Evolutionary conservation across 192 early-diverging fungal species (phyloP).

Genomic region (Entophlyctis luteolus): DNA sequence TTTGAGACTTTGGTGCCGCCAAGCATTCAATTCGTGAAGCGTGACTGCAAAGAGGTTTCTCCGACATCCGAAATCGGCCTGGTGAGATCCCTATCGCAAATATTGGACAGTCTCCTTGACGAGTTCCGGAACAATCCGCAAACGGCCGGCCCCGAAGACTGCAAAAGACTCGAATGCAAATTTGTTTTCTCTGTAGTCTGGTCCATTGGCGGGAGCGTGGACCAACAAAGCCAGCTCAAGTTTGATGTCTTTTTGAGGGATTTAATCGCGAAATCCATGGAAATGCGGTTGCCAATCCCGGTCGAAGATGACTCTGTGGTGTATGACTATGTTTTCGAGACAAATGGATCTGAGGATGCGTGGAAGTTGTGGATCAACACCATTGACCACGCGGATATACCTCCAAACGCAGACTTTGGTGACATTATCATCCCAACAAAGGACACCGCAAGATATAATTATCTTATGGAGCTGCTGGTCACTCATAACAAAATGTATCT

Average conservation of each 20-base stretch:
- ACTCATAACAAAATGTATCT: slow-evolving; percentile 47
- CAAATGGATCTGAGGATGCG: slow-evolving; percentile 24
- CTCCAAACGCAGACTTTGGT: slow-evolving; percentile 51
- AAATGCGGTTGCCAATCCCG: slow-evolving; percentile 35
- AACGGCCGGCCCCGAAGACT: slow-evolving; percentile 19
- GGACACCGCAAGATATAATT: slow-evolving; percentile 60
- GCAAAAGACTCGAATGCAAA: slow-evolving; percentile 37
- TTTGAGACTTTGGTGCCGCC: slow-evolving; percentile 48
- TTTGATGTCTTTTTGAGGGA: slow-evolving; percentile 41
- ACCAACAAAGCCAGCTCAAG: slow-evolving; percentile 47
- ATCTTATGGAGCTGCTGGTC: slow-evolving; percentile 57
- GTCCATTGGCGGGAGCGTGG: slow-evolving; percentile 57
- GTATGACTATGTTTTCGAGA: slow-evolving; percentile 55
- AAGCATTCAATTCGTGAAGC: slow-evolving; percentile 34
- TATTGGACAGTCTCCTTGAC: slow-evolving; percentile 50
- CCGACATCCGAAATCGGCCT: slow-evolving; percentile 59
- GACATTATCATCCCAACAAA: slow-evolving; percentile 62
- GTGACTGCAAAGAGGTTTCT: slow-evolving; percentile 57
- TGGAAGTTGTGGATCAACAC: slow-evolving; percentile 57
- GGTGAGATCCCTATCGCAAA: slow-evolving; percentile 51
- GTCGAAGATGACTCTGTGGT: slow-evolving; percentile 30
- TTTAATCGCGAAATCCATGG: slow-evolving; percentile 2
- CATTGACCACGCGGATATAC: slow-evolving; percentile 41
- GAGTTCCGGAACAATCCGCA: slow-evolving; percentile 31
- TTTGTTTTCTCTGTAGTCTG: slow-evolving; percentile 54